Conservation (phyloP, 352 stramenopile species). For the Pelagophyceae sp. region DNA sequence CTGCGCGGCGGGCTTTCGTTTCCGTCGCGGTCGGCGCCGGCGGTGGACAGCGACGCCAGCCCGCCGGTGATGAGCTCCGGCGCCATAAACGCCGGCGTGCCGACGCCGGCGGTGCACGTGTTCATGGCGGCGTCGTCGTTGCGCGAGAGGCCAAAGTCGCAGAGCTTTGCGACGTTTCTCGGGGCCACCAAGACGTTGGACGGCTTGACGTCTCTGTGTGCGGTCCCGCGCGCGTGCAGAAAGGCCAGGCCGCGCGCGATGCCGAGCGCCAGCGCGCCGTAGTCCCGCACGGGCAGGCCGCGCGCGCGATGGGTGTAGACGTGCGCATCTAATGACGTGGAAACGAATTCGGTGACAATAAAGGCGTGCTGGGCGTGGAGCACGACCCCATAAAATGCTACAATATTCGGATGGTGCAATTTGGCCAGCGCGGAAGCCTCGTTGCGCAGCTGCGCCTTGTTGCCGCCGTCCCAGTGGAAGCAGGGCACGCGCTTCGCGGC, state of each 20-base stretch:
- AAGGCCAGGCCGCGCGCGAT: conserved; percentile 79
- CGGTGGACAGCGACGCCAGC: not conserved
- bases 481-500: not conserved
- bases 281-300: conserved; percentile 55
- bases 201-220: conserved; percentile 45
- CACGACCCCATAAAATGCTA: conserved; percentile 74
- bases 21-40: not conserved
- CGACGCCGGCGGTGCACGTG: conserved; percentile 43
- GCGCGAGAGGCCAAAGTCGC: conserved; percentile 76
- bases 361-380: conserved; percentile 77
- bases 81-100: conserved; percentile 74
- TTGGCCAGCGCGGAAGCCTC: conserved; percentile 71
- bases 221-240: conserved; percentile 34
- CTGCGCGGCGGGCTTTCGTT: not conserved
- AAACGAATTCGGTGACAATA: conserved; percentile 70
- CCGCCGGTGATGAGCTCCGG: conserved; percentile 52
- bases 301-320: conserved; percentile 48
- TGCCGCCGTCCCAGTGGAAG: not conserved
- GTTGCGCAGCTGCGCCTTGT: conserved; percentile 27
- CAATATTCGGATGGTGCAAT: conserved; percentile 71
- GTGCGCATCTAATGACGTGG: conserved; percentile 18
- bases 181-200: conserved; percentile 80
- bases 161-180: conserved; percentile 79
- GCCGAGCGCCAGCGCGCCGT: conserved; percentile 70
- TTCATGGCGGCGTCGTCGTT: conserved; percentile 17